A percentile compares a stretch with the other conserved stretches of the same genome.
Evolutionary conservation across 2,329 filamentous ascomycete genomes (phyloP).

Genomic region (Trichoderma arundinaceum): DNA sequence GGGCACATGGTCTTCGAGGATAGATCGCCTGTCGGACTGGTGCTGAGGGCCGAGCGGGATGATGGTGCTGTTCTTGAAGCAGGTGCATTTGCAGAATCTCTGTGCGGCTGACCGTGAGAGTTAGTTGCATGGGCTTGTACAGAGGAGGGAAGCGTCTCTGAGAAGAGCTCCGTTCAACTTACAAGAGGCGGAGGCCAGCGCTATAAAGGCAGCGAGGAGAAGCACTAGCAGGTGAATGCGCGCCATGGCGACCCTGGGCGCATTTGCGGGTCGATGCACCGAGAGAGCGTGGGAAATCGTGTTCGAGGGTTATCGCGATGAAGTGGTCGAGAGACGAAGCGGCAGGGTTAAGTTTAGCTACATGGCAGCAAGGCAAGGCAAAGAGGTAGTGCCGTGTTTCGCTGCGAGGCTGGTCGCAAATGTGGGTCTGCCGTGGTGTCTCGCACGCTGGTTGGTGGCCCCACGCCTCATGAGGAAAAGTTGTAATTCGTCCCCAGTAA

Average conservation of each 20-base stretch:
- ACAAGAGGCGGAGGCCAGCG: constrained; percentile 52
- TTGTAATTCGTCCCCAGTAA: constrained; percentile 3
- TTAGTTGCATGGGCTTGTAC: not conserved
- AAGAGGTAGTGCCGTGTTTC: not conserved
- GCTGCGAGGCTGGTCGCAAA: constrained; percentile 10
- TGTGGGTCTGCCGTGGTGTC: constrained; percentile 3
- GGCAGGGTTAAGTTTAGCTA: no score
- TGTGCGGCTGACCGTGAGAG: constrained; percentile 56
- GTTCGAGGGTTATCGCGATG: not conserved
- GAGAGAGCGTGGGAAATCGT: not conserved
- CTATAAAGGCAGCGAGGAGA: constrained; percentile 45
- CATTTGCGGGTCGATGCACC: constrained; percentile 10
- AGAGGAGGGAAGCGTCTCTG: not conserved
- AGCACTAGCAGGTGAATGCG: constrained; percentile 47
- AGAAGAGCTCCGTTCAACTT: constrained; percentile 35
- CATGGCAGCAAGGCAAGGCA: not conserved
- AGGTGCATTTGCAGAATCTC: constrained; percentile 73
- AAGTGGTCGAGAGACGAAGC: not conserved
- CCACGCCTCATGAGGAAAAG: constrained; percentile 33
- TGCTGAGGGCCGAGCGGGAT: constrained; percentile 61
- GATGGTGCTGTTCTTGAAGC: constrained; percentile 72
- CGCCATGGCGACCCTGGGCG: constrained; percentile 45
- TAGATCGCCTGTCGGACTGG: constrained; percentile 35
- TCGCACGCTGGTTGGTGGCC: not conserved
- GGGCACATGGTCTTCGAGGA: constrained; percentile 35